These are phyloP conservation scores for Candida sanyaensis DNA, from an alignment of 1,139 yeast genomes.

Conservation along the genomic window DNA sequence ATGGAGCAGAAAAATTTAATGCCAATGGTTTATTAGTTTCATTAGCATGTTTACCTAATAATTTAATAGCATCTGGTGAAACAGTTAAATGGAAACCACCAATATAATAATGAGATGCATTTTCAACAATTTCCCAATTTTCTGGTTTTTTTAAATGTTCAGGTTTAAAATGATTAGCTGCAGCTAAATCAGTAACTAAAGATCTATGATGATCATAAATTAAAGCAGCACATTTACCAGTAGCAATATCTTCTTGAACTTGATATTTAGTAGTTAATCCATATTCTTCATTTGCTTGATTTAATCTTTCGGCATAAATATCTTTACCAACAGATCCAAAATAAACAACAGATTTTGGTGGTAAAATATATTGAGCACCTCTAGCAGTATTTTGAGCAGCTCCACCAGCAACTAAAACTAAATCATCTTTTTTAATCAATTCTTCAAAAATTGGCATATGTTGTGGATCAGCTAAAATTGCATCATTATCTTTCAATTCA, in stretches of 20 bases:
- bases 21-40: slow-evolving; percentile 79
- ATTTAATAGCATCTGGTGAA: slow-evolving; percentile 89
- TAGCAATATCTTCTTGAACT: slow-evolving; percentile 71
- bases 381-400: slow-evolving; percentile 99
- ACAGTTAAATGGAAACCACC: slow-evolving; percentile 99
- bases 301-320: slow-evolving; percentile 77
- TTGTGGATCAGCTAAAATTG: slow-evolving; percentile 86
- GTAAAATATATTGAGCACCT: slow-evolving; percentile 94
- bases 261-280: slow-evolving; percentile 89
- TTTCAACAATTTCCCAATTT: slow-evolving; percentile 86
- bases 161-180: slow-evolving; percentile 95
- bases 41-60: slow-evolving; percentile 90
- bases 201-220: slow-evolving; percentile 89
- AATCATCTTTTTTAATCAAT: slow-evolving; percentile 59
- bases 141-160: slow-evolving; percentile 85
- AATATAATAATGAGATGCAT: slow-evolving; percentile 81
- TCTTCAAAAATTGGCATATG: slow-evolving; percentile 88
- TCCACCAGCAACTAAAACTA: slow-evolving; percentile 92
- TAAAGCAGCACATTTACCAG: slow-evolving; percentile 98
- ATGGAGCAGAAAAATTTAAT: slow-evolving; percentile 94
- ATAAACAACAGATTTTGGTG: slow-evolving; percentile 81
- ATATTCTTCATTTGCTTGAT: slow-evolving; percentile 80
- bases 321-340: slow-evolving; percentile 97
- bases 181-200: slow-evolving; percentile 92
- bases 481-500: slow-evolving; percentile 87